Evolutionary conservation across 2,329 filamentous ascomycete genomes (phyloP).

Genomic region (Diaporthe helianthi): DNA sequence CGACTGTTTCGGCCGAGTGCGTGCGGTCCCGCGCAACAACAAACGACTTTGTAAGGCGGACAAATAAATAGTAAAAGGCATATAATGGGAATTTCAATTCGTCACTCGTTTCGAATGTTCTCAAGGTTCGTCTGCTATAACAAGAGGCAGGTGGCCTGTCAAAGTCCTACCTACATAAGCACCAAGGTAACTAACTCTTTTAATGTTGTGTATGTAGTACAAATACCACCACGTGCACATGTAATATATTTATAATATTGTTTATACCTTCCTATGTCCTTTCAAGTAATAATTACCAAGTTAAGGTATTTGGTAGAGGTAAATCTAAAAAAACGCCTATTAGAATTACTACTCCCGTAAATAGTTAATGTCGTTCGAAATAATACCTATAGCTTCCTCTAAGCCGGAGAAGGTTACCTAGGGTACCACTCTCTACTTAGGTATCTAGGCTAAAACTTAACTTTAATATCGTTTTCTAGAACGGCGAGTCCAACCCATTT

Average conservation of each 20-base stretch:
- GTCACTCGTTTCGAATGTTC: not conserved
- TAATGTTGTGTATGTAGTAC: too few relatives aligned
- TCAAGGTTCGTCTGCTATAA: not conserved
- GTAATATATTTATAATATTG: too few relatives aligned
- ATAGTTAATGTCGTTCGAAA: conserved; percentile 37
- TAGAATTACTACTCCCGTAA: not conserved
- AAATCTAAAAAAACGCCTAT: too few relatives aligned
- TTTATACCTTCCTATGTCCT: too few relatives aligned
- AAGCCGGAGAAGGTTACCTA: conserved; percentile 35
- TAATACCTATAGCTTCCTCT: conserved; percentile 41
- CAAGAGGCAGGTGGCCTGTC: too few relatives aligned
- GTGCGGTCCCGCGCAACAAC: not conserved
- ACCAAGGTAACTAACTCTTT: too few relatives aligned
- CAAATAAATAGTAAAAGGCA: too few relatives aligned
- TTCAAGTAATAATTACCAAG: too few relatives aligned
- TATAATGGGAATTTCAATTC: not conserved
- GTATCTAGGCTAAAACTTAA: conserved; percentile 36
- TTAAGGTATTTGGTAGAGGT: too few relatives aligned
- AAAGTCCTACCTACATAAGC: too few relatives aligned
- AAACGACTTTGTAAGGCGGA: not conserved
- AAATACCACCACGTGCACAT: too few relatives aligned
- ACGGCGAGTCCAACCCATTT: conserved; percentile 38
- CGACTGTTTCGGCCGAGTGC: not conserved
- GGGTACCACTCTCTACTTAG: conserved; percentile 36
- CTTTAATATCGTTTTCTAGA: conserved; percentile 38